Evolutionary conservation across 2,329 filamentous ascomycete genomes (phyloP).

Genomic region (Malbranchea zuffiana): DNA sequence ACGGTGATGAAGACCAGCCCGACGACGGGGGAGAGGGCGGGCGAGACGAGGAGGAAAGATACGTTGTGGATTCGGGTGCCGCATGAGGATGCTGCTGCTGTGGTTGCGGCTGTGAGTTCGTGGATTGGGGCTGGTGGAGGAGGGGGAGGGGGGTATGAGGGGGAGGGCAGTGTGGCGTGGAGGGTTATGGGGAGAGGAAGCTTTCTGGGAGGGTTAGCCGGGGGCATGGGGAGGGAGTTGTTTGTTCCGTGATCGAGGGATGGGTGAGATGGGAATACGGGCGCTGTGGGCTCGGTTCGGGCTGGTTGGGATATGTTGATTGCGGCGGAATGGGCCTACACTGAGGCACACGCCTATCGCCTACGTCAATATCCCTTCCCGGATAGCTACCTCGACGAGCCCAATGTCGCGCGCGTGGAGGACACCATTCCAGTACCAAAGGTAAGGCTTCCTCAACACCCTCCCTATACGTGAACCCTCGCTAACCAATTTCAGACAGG

Average conservation of each 20-base stretch:
- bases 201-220: slow-evolving; percentile 26
- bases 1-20: slow-evolving; percentile 6
- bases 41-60: slow-evolving; percentile 14
- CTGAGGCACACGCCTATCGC: too few relatives aligned
- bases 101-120: slow-evolving; percentile 36
- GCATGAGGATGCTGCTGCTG: slow-evolving; percentile 33
- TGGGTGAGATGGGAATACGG: too few relatives aligned
- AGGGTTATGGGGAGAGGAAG: slow-evolving; percentile 31
- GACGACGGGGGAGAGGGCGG: slow-evolving; percentile 1
- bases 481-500: too few relatives aligned
- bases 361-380: too few relatives aligned
- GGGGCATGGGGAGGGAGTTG: slow-evolving; percentile 26
- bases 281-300: too few relatives aligned
- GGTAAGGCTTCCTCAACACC: too few relatives aligned
- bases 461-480: too few relatives aligned
- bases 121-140: slow-evolving; percentile 31
- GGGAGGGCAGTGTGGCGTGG: slow-evolving; percentile 25
- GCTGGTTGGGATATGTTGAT: too few relatives aligned
- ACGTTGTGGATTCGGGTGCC: slow-evolving; percentile 37
- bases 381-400: too few relatives aligned
- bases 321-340: too few relatives aligned
- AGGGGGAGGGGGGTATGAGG: slow-evolving; percentile 1
- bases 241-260: slow-evolving; percentile 22
- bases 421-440: too few relatives aligned
- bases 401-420: too few relatives aligned